Conservation (phyloP, 345 rosid species). For the Sonneratia caseolaris region DNA sequence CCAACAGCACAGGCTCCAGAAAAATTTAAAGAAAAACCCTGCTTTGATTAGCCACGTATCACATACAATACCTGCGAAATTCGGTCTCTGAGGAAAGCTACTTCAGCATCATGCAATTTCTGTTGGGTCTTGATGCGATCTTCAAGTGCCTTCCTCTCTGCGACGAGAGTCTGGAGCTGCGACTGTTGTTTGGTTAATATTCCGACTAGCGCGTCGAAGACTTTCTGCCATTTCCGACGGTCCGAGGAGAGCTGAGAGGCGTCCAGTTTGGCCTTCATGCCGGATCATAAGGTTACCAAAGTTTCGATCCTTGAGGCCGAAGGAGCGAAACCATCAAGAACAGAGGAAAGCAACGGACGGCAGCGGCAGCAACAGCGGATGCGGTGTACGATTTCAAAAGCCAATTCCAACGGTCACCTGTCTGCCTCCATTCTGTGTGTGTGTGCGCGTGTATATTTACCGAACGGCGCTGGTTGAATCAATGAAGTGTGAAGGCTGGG, state of each 20-base stretch:
- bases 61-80: constrained; percentile 34
- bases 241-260: constrained; percentile 23
- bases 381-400: background rate
- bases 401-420: constrained; percentile 2
- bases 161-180: constrained; percentile 47
- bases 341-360: background rate
- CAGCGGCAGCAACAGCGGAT: background rate
- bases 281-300: constrained; percentile 7
- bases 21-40: constrained; percentile 16
- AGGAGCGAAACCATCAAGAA: constrained; percentile 5
- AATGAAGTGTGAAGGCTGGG: background rate
- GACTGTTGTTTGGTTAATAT: constrained; percentile 48
- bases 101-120: constrained; percentile 37
- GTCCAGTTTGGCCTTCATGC: constrained; percentile 19
- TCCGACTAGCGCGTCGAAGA: constrained; percentile 41
- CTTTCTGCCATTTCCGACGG: constrained; percentile 46
- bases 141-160: constrained; percentile 52
- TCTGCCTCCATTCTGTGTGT: background rate
- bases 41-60: constrained; percentile 7
- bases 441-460: background rate
- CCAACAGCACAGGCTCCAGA: background rate
- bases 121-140: constrained; percentile 36
- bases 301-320: constrained; percentile 5
- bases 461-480: background rate
- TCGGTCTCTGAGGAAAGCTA: constrained; percentile 33